Conservation (phyloP, 2,329 filamentous ascomycete species). For the Clonostachys byssicola region DNA sequence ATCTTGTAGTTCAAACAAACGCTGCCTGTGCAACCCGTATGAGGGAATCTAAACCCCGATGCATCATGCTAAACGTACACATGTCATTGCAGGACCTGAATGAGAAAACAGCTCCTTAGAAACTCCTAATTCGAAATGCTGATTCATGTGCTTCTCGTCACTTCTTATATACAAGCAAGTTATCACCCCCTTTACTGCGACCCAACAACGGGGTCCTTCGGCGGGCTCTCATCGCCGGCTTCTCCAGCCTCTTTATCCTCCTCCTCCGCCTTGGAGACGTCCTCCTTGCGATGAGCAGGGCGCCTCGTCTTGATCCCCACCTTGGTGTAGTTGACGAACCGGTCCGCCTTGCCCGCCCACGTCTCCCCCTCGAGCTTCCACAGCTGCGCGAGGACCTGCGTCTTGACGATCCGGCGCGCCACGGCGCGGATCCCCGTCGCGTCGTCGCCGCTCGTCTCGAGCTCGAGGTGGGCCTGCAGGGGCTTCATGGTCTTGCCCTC, state of each 20-base stretch:
- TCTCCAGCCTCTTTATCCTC: neutral
- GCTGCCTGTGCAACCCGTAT: too few species aligned
- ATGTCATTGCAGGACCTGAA: too few species aligned
- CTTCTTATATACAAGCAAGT: too few species aligned
- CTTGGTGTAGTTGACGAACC: neutral
- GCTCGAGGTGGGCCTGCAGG: neutral
- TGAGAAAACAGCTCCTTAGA: too few species aligned
- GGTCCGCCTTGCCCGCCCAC: slow-evolving; percentile 41
- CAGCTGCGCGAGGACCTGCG: slow-evolving; percentile 53
- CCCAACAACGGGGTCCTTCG: neutral
- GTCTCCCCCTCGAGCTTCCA: slow-evolving; percentile 63
- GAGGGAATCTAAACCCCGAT: too few species aligned
- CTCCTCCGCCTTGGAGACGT: neutral
- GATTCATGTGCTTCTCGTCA: too few species aligned
- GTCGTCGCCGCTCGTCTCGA: too few species aligned
- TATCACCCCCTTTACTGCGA: too few species aligned
- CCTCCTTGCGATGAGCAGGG: too few species aligned
- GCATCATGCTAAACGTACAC: too few species aligned
- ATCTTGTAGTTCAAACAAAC: neutral
- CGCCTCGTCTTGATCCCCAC: neutral
- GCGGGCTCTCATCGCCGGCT: neutral
- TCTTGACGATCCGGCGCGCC: slow-evolving; percentile 20
- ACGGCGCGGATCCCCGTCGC: neutral
- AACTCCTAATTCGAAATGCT: too few species aligned
- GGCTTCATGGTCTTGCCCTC: neutral